Percentiles rank a stretch among this genome's conserved stretches.
Evolutionary conservation across 1,284 basidiomycete genomes (phyloP).

Genomic region (Melampsora larici-populina): DNA sequence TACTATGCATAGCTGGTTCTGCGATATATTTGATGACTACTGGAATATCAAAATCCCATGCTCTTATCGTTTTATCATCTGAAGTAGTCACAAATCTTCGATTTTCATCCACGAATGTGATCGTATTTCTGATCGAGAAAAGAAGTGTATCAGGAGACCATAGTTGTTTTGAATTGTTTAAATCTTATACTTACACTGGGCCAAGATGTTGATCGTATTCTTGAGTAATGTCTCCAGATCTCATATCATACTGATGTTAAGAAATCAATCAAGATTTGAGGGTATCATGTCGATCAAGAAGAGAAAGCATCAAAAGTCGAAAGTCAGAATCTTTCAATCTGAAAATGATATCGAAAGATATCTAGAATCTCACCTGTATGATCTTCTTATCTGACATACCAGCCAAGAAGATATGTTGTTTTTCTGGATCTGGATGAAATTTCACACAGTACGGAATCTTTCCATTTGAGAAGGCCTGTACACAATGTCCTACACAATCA

Average conservation of each 20-base stretch:
- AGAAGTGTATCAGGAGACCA: too few species aligned
- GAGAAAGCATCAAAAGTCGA: neutral
- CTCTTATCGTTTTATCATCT: constrained; percentile 98
- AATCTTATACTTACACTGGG: constrained; percentile 61
- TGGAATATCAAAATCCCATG: constrained; percentile 92
- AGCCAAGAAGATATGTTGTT: constrained; percentile 92
- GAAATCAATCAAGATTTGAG: neutral
- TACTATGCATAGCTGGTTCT: constrained; percentile 98
- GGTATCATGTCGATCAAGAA: neutral
- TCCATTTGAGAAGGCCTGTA: constrained; percentile 91
- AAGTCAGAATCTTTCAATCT: neutral
- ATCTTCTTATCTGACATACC: constrained; percentile 99
- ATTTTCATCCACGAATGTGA: constrained; percentile 95
- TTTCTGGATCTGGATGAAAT: constrained; percentile 93
- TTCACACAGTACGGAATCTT: constrained; percentile 92
- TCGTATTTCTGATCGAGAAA: constrained; percentile 65
- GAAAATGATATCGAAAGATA: neutral
- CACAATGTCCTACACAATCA: constrained; percentile 65
- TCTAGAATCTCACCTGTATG: constrained; percentile 56
- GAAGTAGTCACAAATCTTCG: constrained; percentile 95
- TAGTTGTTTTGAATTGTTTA: neutral
- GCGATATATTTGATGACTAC: constrained; percentile 99
- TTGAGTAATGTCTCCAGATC: constrained; percentile 87
- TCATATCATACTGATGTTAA: constrained; percentile 76
- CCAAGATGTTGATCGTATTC: constrained; percentile 99